phyloP scores from a whole-genome alignment of 441 rosid genomes.

The Codiaeum variegatum region DNA sequence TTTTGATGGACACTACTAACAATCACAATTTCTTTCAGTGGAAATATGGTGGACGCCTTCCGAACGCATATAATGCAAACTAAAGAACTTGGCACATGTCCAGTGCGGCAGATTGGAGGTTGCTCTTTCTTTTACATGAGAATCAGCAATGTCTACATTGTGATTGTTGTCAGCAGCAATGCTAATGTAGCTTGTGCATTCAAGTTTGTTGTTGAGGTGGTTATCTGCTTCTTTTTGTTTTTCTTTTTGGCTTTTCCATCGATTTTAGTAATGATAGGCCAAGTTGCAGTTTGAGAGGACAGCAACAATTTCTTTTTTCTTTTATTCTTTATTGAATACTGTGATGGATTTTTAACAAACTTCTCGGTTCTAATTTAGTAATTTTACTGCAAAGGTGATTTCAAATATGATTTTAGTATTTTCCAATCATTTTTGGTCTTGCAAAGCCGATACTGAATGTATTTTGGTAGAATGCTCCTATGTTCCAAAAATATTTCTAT shows the following conservation, averaged over 20 bases:
- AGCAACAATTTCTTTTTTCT: not conserved
- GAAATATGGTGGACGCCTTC: constrained; percentile 99
- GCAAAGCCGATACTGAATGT: not conserved
- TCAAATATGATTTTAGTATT: not conserved
- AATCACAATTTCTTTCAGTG: constrained; percentile 36
- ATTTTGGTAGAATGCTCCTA: not conserved
- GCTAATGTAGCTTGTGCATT: constrained; percentile 95
- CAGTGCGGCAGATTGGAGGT: constrained; percentile 94
- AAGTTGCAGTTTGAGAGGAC: not conserved
- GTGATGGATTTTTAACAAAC: not conserved
- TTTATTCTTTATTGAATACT: not conserved
- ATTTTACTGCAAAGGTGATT: not conserved
- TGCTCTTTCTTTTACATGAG: constrained; percentile 95
- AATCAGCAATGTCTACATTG: constrained; percentile 94
- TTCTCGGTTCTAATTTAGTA: not conserved
- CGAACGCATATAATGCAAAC: constrained; percentile 95
- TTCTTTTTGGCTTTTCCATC: not conserved
- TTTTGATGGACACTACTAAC: not conserved
- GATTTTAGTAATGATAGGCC: not conserved
- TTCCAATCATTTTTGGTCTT: not conserved
- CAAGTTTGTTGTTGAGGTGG: constrained; percentile 94
- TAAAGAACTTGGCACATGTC: constrained; percentile 92
- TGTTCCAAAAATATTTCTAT: not conserved
- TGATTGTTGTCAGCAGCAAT: constrained; percentile 93
- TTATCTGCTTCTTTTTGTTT: not conserved